phyloP scores from a whole-genome alignment of 2,329 filamentous ascomycete species.

The Juglanconis sp. region DNA sequence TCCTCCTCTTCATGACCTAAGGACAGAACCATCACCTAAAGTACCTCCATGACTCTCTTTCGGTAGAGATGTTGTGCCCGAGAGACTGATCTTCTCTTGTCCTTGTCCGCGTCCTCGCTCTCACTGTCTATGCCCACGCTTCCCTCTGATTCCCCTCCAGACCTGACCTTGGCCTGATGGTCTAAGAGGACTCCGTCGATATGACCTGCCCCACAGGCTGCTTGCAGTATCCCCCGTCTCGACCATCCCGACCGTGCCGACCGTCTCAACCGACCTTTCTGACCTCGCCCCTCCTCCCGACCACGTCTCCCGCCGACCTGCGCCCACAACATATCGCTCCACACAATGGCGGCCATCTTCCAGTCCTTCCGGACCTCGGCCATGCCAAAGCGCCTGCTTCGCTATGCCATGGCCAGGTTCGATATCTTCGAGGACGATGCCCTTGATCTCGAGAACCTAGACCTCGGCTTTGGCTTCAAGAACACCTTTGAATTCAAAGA shows the following conservation, averaged over 20 bases:
- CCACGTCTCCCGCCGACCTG: neutral
- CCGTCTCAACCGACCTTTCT: constrained; percentile 7
- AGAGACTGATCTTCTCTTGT: neutral
- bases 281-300: neutral
- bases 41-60: neutral
- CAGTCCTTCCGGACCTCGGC: constrained; percentile 63
- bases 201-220: constrained; percentile 15
- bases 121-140: neutral
- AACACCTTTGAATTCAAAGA: constrained; percentile 84
- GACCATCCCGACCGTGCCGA: neutral
- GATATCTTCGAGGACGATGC: constrained; percentile 86
- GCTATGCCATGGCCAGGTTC: constrained; percentile 78
- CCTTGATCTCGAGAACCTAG: constrained; percentile 80
- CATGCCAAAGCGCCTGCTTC: constrained; percentile 85
- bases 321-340: neutral
- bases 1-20: neutral
- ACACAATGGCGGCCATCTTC: constrained; percentile 69
- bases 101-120: neutral
- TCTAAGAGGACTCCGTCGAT: constrained; percentile 12
- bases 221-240: constrained; percentile 4
- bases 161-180: neutral
- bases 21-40: neutral
- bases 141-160: neutral
- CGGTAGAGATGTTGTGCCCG: neutral
- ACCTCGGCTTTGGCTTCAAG: constrained; percentile 76